These are phyloP conservation scores for Penicillium sp. DNA, from an alignment of 2,329 filamentous ascomycete species.

Conservation along the genomic window DNA sequence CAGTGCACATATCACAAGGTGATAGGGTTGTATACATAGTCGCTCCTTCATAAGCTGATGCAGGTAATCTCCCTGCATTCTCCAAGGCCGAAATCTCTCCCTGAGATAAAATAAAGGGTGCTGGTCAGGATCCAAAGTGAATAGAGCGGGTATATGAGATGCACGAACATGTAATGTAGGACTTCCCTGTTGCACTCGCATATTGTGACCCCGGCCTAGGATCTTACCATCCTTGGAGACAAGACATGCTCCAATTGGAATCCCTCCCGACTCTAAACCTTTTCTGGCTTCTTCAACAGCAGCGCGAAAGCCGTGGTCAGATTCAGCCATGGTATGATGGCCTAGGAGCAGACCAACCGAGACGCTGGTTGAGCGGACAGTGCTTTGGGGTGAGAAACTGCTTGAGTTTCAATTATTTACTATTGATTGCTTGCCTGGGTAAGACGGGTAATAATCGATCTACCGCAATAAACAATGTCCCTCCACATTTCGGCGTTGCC, in stretches of 20 bases:
- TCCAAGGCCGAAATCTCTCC: constrained; percentile 74
- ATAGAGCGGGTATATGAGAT: not conserved
- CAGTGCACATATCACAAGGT: constrained; percentile 79
- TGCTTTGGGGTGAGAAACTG: too few species aligned
- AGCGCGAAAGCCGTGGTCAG: constrained; percentile 52
- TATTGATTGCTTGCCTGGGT: too few species aligned
- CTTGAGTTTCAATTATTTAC: too few species aligned
- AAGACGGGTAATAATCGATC: too few species aligned
- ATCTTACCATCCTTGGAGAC: constrained; percentile 66
- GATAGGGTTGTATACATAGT: constrained; percentile 83
- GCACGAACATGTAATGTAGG: constrained; percentile 67
- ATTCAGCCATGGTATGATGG: too few species aligned
- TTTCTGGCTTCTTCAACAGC: constrained; percentile 56
- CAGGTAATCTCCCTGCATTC: constrained; percentile 67
- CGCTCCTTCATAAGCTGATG: constrained; percentile 63
- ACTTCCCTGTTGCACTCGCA: constrained; percentile 68
- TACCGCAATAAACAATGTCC: too few species aligned
- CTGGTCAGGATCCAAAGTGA: too few species aligned
- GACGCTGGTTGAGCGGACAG: too few species aligned
- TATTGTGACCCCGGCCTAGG: constrained; percentile 69
- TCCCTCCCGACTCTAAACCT: constrained; percentile 55
- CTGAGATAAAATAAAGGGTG: constrained; percentile 45
- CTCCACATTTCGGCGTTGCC: too few species aligned
- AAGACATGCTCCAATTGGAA: constrained; percentile 58
- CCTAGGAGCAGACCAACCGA: too few species aligned